Percentiles rank a stretch among this genome's conserved stretches.
phyloP scores from a whole-genome alignment of 768 basidiomycete genomes.

The Mycena albidolilacea region DNA sequence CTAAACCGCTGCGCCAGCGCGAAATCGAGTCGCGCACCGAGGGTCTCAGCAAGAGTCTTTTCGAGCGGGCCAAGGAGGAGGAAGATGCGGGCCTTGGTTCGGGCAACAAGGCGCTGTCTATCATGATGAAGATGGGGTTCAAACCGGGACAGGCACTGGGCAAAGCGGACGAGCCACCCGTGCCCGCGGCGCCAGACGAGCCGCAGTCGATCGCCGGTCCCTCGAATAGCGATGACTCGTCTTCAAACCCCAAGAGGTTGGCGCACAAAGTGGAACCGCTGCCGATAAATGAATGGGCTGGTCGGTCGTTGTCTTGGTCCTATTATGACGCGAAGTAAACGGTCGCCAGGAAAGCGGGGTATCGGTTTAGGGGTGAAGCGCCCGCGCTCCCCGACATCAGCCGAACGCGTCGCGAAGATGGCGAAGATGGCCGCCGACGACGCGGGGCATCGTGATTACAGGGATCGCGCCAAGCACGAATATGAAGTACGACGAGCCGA shows the following conservation, averaged over 20 bases:
- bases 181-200: not conserved
- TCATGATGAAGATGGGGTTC: constrained; percentile 97
- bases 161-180: constrained; percentile 46
- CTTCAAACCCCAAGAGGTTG: constrained; percentile 34
- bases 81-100: constrained; percentile 64
- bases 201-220: constrained; percentile 15
- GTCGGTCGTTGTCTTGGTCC: constrained; percentile 56
- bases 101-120: constrained; percentile 84
- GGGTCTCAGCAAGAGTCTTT: constrained; percentile 84
- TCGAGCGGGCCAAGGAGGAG: constrained; percentile 81
- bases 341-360: constrained; percentile 78
- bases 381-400: constrained; percentile 71
- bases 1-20: constrained; percentile 75
- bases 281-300: constrained; percentile 86
- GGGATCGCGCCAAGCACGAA: constrained; percentile 79
- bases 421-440: constrained; percentile 68
- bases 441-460: constrained; percentile 70
- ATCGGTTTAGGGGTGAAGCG: constrained; percentile 80
- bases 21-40: constrained; percentile 85
- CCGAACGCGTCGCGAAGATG: constrained; percentile 81
- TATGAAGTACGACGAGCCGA: constrained; percentile 86
- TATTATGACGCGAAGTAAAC: constrained; percentile 23
- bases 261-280: constrained; percentile 77
- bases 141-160: constrained; percentile 88
- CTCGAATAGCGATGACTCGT: not conserved